phyloP scores from a whole-genome alignment of 345 rosid genomes.

The Alliaria petiolata region DNA sequence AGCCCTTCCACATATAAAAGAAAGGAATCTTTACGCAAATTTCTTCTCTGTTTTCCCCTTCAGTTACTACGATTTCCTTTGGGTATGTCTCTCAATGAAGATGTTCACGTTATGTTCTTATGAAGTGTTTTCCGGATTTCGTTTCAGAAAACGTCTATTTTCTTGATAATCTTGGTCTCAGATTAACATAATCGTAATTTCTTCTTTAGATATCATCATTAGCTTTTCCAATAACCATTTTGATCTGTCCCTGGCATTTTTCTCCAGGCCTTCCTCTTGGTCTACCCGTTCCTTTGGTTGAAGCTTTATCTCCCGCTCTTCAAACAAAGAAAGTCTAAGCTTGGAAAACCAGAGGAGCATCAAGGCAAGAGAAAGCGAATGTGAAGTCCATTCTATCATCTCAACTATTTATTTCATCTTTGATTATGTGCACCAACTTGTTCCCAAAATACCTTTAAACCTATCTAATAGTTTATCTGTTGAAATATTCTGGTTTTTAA shows the following conservation, averaged over 20 bases:
- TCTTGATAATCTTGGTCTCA: not conserved
- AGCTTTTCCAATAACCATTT: not conserved
- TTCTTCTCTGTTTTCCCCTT: slow-evolving; percentile 52
- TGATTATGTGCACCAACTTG: too few relatives aligned
- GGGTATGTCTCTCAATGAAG: too few relatives aligned
- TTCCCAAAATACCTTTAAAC: too few relatives aligned
- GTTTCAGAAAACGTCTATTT: too few relatives aligned
- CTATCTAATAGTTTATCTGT: too few relatives aligned
- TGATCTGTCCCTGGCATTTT: not conserved
- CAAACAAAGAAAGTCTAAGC: slow-evolving; percentile 63
- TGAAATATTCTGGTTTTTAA: too few relatives aligned
- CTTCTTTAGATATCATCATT: not conserved
- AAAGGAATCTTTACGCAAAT: slow-evolving; percentile 46
- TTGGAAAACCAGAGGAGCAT: slow-evolving; percentile 33
- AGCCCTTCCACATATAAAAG: slow-evolving; percentile 63
- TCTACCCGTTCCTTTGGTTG: slow-evolving; percentile 70
- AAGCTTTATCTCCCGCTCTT: slow-evolving; percentile 64
- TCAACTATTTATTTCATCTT: too few relatives aligned
- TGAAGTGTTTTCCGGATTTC: too few relatives aligned
- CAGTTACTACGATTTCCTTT: slow-evolving; percentile 48
- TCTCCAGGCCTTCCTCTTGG: slow-evolving; percentile 48
- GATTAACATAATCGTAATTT: too few relatives aligned
- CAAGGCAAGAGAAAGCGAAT: slow-evolving; percentile 44
- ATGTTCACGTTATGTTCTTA: too few relatives aligned
- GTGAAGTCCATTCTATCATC: not conserved